phyloP scores from a whole-genome alignment of 208 protist species.

The Phytomonas francai region DNA sequence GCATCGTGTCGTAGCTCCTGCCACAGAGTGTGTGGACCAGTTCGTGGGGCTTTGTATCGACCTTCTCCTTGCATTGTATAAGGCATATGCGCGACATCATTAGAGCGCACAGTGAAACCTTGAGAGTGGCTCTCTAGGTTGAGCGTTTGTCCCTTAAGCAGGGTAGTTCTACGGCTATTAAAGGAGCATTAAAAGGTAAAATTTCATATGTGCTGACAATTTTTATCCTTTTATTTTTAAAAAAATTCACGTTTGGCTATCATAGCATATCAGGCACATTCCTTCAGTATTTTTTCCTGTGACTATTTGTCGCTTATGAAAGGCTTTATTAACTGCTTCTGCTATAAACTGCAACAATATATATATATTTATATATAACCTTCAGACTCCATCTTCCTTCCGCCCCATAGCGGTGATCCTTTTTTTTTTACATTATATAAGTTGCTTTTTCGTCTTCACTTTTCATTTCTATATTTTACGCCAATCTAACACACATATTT shows the following conservation, averaged over 20 bases:
- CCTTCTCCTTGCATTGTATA: too few species aligned
- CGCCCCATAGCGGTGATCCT: not conserved
- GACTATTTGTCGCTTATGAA: not conserved
- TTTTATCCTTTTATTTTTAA: slow-evolving; percentile 5
- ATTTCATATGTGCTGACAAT: not conserved
- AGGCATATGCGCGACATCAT: too few species aligned
- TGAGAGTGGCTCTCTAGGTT: too few species aligned
- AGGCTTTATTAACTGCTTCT: not conserved
- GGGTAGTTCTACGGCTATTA: too few species aligned
- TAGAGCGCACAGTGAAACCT: too few species aligned
- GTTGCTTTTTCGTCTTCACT: slow-evolving; percentile 5
- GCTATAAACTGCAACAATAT: not conserved
- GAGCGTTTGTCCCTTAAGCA: too few species aligned
- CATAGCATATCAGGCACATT: not conserved
- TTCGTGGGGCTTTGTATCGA: too few species aligned
- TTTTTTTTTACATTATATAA: not conserved
- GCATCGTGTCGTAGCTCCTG: too few species aligned
- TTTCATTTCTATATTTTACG: slow-evolving; percentile 6
- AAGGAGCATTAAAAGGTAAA: too few species aligned
- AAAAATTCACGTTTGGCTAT: not conserved
- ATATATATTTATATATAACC: not conserved
- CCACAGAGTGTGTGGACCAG: too few species aligned
- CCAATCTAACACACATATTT: not conserved
- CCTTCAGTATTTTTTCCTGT: not conserved
- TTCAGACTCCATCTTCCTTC: not conserved